Percentiles rank a stretch among this genome's conserved stretches.
Evolutionary conservation across 805 yeast species (phyloP).

Genomic region (Metschnikowia picachoensis): DNA sequence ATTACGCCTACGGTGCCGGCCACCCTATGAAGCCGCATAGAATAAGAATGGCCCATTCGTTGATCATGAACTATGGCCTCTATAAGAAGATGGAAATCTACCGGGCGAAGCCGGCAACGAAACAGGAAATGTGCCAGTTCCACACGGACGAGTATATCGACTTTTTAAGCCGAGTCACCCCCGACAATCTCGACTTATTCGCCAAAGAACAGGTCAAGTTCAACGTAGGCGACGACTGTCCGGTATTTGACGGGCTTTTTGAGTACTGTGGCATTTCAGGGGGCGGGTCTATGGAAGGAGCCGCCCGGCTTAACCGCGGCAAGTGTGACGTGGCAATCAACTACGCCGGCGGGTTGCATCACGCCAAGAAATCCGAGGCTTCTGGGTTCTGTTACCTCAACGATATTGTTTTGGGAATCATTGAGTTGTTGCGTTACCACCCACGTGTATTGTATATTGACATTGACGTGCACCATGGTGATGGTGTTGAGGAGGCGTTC

Average conservation of each 20-base stretch:
- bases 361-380: constrained; percentile 87
- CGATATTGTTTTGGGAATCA: constrained; percentile 82
- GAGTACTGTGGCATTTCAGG: constrained; percentile 77
- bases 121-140: constrained; percentile 97
- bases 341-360: constrained; percentile 92
- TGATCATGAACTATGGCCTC: constrained; percentile 94
- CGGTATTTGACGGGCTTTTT: constrained; percentile 74
- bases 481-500: constrained; percentile 93
- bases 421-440: constrained; percentile 74
- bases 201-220: constrained; percentile 85
- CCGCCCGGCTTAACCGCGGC: constrained; percentile 74
- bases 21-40: constrained; percentile 99
- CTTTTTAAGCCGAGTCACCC: constrained; percentile 83
- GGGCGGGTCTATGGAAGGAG: constrained; percentile 89
- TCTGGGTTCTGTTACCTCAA: constrained; percentile 89
- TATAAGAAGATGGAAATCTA: constrained; percentile 97
- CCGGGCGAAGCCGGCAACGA: constrained; percentile 95
- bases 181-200: constrained; percentile 84
- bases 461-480: constrained; percentile 92
- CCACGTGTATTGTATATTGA: constrained; percentile 86
- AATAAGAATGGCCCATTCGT: constrained; percentile 96
- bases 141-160: constrained; percentile 98
- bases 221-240: constrained; percentile 89
- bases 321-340: constrained; percentile 90
- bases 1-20: constrained; percentile 96